Base-by-base conservation (phyloP, 2,329 filamentous ascomycete genomes). In the Phialemonium atrogriseum region DNA sequence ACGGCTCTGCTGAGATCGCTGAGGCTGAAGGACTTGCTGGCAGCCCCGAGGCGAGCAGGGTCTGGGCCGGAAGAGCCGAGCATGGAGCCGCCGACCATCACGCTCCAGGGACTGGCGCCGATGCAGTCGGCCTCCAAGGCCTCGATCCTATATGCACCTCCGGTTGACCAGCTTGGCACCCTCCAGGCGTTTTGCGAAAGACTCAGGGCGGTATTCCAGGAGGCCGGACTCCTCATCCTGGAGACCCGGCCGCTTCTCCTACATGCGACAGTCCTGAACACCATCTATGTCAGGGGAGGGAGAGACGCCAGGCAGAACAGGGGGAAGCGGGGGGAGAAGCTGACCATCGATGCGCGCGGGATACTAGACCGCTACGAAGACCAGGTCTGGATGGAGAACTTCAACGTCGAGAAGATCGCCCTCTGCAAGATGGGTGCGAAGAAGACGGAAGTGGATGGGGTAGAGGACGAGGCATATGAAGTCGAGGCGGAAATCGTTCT, bases 371-470 rank as follows among this genome's bases (percentile, higher is more conserved):
- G 62, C 36, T 86, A 79, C 46, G 64, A 68, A 20, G 73, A 76
- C 21, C 77, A 77, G 41, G 54, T 77, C 1, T 95, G 87, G 85
- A 77, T 83, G 44, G 63, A 75, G 33, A 59, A 74, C 30, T 62
- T 89, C 15, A 60, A 63, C 11, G 51, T 94, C n/a, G 75, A 85
- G 35, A 72, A 65, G 36, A 58, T 95, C 24, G 77, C 80, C 29
- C 78, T 95, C 22, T 95, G 86, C 51, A 77, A 75, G 50, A 94
- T 95, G 88, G 86, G 88, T 0, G 86, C 86, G 8, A 82, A 78
- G 64, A 77, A 72, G 45, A 60, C 60, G 12, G 55, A 74, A 17
- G 60, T 70, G 7, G 59, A 68, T 58, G 49, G 51, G 13, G 63
- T 68, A 3, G 70, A 67, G 8, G 68, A 72, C 33, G 63, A 61